Evolutionary conservation across 805 yeast species (phyloP).

Genomic region (Tetrapisispora pingtungensis): DNA sequence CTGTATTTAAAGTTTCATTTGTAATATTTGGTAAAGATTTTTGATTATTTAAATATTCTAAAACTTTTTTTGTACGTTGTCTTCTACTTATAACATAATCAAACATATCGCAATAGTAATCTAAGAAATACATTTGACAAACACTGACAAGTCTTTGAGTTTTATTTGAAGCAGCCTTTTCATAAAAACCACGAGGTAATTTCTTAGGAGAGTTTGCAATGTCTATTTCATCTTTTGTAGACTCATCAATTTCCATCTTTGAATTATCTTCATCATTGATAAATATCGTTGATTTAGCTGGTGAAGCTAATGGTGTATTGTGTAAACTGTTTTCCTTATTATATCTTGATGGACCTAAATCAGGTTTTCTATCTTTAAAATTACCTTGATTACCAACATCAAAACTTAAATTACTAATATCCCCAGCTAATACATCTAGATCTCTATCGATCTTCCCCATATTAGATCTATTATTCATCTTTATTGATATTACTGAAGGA

Average conservation of each 20-base stretch:
- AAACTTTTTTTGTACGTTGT: slow-evolving; percentile 66
- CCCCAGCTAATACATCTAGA: slow-evolving; percentile 28
- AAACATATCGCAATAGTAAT: slow-evolving; percentile 91
- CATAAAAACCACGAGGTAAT: slow-evolving; percentile 38
- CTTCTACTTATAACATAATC: slow-evolving; percentile 84
- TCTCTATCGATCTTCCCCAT: slow-evolving; percentile 21
- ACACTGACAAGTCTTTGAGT: slow-evolving; percentile 83
- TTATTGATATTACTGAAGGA: no score
- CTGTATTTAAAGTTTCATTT: slow-evolving; percentile 36
- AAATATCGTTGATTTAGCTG: slow-evolving; percentile 21
- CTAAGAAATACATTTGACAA: slow-evolving; percentile 87
- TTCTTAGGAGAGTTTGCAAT: slow-evolving; percentile 29
- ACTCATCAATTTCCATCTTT: slow-evolving; percentile 29
- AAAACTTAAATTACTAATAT: slow-evolving; percentile 27
- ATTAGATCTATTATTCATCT: not conserved
- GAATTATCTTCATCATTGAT: slow-evolving; percentile 20
- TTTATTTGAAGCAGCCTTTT: slow-evolving; percentile 57
- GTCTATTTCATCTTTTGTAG: slow-evolving; percentile 14
- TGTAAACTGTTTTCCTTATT: slow-evolving; percentile 9
- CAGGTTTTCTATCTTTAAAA: slow-evolving; percentile 8
- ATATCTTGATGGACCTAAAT: slow-evolving; percentile 8
- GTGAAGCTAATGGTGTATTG: slow-evolving; percentile 20
- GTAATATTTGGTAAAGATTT: slow-evolving; percentile 20
- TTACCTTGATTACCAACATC: not conserved
- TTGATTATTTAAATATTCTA: slow-evolving; percentile 38